Base-by-base conservation (phyloP, 345 rosid genomes). In the Sisymbrium altissimum region DNA sequence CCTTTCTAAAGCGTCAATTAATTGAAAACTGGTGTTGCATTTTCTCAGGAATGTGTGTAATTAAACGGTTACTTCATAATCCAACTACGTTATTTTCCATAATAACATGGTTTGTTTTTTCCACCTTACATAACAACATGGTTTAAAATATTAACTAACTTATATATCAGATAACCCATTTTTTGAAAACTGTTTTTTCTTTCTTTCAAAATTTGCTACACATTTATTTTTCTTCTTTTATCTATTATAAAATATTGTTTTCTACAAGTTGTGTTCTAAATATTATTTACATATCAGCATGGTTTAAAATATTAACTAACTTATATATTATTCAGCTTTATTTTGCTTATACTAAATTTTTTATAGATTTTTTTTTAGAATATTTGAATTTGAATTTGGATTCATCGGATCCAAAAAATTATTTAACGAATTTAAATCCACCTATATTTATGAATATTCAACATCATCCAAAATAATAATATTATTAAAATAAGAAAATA, bases 1-100 rank as follows among this genome's bases (percentile, higher is more conserved):
- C 58, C 61, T 64, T 76, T 39, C 76, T 45, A 63, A 6, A 19
- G 36, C 66, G 53, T 45, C 52, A 76, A 62, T 43, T 70, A 27
- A 55, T 70, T 11, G 4, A 68, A n/a, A 27, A 53, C 36, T 19
- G 12, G 30, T 35, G 19, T 66, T 48, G 41, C 13, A 57, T 56
- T 45, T 66, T 33, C 29, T 59, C 41, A 74, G 25, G 25, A 49
- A 44, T 56, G 8, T 65, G 43, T 66, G 33, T 58, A 23, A n/a
- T n/a, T n/a, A n/a, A 29, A 66, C 23, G 13, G 50, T 39, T 57
- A 48, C 73, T 68, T 68, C 55, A 12, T 68, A 19, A 68, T 32
- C 27, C 56, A 39, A n/a, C 49, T 41, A 60, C 15, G 68, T 43
- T 39, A 50, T 30, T 40, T 68, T 52, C 19, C 19, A 21, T 50